Evolutionary conservation across 164 flowering plant genomes (phyloP), one percentile per base, ranked within the genome.

Genomic region (Vitis cinerea): DNA sequence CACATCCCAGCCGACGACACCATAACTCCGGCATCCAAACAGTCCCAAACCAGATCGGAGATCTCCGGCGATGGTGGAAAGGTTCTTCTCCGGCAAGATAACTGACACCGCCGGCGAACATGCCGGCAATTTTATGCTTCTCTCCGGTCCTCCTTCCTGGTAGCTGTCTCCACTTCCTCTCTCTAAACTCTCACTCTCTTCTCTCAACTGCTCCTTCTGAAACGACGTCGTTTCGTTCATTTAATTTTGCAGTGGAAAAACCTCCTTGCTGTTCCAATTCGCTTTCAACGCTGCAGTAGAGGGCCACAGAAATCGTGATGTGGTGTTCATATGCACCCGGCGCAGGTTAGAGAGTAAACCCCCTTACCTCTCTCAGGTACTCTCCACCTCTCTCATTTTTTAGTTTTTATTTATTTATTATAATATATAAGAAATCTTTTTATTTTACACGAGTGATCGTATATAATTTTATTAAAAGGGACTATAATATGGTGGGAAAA

Each of bases 141-240:
- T 93, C 59, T 88, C 94, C 0, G 98, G 98, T 8, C 97, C 97
- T 64, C 92, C 92, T 70, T 86, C 83, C 74, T 85, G 86, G 98
- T 90, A 83, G 30, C 44, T 2, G 0, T 30, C 54, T 10, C 56
- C 52, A 17, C 3, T 49, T 48, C 63, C 58, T 57, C 67, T 65
- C 54, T 62, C 30, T 61, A 37, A 37, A 37, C 50, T 71, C 17
- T 58, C 31, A 29, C 55, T 57, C 68, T 59, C 19, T 60, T 9
- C n/a, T 52, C 30, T 15, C 17, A 11, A 37, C 44, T 37, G 44
- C 44, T 37, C 7, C 44, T 37, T 3, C 7, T 37, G 6, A 37
- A 37, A 37, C 44, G 7, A 6, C 44, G 44, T 37, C 44, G 44
- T 37, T 10, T 29, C 11, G 27, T 64, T 2, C 1, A 9, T 56